These are phyloP conservation scores for Eutypella sp. DNA, from an alignment of 2,329 filamentous ascomycete genomes.

Conservation along the genomic window DNA sequence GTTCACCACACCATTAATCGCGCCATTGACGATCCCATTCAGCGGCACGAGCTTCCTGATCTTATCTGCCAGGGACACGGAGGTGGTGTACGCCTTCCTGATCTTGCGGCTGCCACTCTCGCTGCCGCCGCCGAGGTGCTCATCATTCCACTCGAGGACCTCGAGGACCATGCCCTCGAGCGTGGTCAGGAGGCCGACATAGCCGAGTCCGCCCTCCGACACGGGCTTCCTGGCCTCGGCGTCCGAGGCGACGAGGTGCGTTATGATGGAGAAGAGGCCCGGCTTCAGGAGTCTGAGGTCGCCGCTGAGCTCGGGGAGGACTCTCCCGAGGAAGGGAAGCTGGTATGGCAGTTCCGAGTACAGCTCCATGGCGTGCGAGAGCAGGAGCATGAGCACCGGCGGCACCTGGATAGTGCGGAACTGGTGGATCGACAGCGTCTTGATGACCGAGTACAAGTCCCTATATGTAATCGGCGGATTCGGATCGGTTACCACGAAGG, in stretches of 20 bases:
- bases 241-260: conserved; percentile 33
- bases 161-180: conserved; percentile 36
- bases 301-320: conserved; percentile 28
- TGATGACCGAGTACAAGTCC: conserved; percentile 31
- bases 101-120: conserved; percentile 8
- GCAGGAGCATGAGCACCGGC: conserved; percentile 30
- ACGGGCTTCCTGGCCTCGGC: conserved; percentile 26
- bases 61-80: neutral
- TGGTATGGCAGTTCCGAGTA: conserved; percentile 28
- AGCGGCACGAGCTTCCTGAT: neutral
- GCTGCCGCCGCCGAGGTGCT: too few relatives aligned
- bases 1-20: neutral
- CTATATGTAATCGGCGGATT: conserved; percentile 34
- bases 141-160: conserved; percentile 37
- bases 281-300: conserved; percentile 34
- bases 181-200: conserved; percentile 32
- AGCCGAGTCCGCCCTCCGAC: conserved; percentile 33
- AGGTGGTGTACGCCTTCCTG: neutral
- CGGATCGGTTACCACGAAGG: conserved; percentile 37
- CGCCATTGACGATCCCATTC: neutral
- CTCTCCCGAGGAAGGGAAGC: conserved; percentile 19
- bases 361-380: conserved; percentile 32
- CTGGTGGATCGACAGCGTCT: conserved; percentile 29
- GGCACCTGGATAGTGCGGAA: conserved; percentile 28
- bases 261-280: conserved; percentile 35